phyloP scores from a whole-genome alignment of 2,329 filamentous ascomycete genomes.

The Ampelomyces quisqualis region DNA sequence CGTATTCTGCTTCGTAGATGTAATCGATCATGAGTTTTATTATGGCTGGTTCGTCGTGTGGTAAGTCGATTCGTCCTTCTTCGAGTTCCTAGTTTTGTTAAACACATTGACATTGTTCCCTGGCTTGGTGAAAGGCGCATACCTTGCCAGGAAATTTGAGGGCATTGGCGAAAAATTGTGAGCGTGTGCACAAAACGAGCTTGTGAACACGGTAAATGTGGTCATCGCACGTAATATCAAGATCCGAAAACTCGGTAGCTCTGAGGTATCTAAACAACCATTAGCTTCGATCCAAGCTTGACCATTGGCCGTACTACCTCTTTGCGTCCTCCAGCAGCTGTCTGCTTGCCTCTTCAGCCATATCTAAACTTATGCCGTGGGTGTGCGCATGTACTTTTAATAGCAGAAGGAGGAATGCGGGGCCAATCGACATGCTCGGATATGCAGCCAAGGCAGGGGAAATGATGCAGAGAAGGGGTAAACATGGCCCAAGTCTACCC shows the following conservation, averaged over 20 bases:
- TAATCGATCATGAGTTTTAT: constrained; percentile 17
- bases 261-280: background rate
- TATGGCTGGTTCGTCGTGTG: constrained; percentile 13
- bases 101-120: background rate
- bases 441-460: background rate
- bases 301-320: background rate
- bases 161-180: constrained; percentile 12
- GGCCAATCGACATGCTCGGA: background rate
- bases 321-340: background rate
- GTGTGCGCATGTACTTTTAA: background rate
- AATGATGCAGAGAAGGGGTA: background rate
- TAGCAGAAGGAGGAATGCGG: background rate
- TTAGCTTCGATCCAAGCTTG: background rate
- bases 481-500: background rate
- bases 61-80: constrained; percentile 9
- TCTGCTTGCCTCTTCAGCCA: background rate
- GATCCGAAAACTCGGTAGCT: background rate
- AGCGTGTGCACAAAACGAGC: background rate
- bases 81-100: constrained; percentile 5
- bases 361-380: too few species aligned
- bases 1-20: constrained; percentile 22
- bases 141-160: constrained; percentile 11
- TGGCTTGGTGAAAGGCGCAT: background rate
- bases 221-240: background rate
- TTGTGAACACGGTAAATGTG: background rate